Evolutionary conservation across 169 alveolate genomes (phyloP).

Genomic region (Babesia sp.): DNA sequence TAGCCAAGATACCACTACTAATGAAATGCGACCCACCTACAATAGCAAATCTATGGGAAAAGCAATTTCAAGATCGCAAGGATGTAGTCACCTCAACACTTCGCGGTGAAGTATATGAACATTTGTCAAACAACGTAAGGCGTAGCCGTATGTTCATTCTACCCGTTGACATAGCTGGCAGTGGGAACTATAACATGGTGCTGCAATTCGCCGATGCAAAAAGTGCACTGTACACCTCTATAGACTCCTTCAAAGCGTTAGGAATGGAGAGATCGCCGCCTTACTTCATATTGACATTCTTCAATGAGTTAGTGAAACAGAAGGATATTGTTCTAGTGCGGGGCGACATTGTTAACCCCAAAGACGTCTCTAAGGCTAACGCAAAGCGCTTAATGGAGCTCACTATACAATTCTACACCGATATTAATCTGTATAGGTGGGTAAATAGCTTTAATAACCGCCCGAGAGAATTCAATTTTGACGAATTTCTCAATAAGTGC

Average conservation of each 20-base stretch:
- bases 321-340: slow-evolving; percentile 37
- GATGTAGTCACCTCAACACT: slow-evolving; percentile 16
- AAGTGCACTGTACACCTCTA: slow-evolving; percentile 37
- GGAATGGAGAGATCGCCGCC: slow-evolving; percentile 41
- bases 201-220: slow-evolving; percentile 23
- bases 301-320: slow-evolving; percentile 24
- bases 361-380: slow-evolving; percentile 36
- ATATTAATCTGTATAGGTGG: slow-evolving; percentile 55
- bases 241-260: slow-evolving; percentile 1
- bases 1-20: slow-evolving; percentile 45
- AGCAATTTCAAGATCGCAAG: slow-evolving; percentile 8
- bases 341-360: slow-evolving; percentile 39
- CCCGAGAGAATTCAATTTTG: slow-evolving; percentile 33
- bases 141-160: slow-evolving; percentile 24
- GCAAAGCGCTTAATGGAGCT: slow-evolving; percentile 15
- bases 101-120: not conserved
- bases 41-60: slow-evolving; percentile 24
- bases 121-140: not conserved
- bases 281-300: slow-evolving; percentile 30
- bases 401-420: slow-evolving; percentile 47
- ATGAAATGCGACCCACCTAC: slow-evolving; percentile 8
- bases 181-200: slow-evolving; percentile 21
- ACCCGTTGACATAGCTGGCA: slow-evolving; percentile 13
- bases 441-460: slow-evolving; percentile 36
- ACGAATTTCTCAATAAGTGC: slow-evolving; percentile 17